Base-by-base conservation (phyloP, 148 eudicot species). In the Vaccinium darrowii region DNA sequence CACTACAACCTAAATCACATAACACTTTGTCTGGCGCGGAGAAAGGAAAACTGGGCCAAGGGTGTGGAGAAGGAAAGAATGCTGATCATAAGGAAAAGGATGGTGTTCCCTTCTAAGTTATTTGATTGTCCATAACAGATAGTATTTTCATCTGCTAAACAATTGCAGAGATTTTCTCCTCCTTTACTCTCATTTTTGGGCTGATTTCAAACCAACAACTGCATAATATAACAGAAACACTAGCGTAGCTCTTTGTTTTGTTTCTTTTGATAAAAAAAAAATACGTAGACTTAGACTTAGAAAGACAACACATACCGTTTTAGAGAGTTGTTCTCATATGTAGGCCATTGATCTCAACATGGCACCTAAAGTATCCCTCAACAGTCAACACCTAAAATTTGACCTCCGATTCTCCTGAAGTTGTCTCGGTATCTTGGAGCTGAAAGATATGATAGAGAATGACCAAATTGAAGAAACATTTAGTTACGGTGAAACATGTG, bases 331-430 rank as follows among this genome's bases (percentile, higher is more conserved):
- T 85, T 94, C 97, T 36, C 94, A 91, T 18, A 95, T 95, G 87
- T 95, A 95, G 58, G 95, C 94, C 97, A 95, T 95, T 69, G 98
- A 95, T 90, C 98, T 90, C 89, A 94, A 87, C 97, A 95, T 94
- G 84, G 98, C 98, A 88, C 94, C 95, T 84, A 95, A 84, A 4
- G 98, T 95, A 90, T 95, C 98, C 84, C 91, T 92, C 25, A 97
- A 95, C 1, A 30, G 33, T 30, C 33, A 30, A 30, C 53, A 95
- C 95, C 91, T 95, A 95, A 89, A 94, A 95, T 78, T 95, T 95
- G 67, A 95, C 94, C 83, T 94, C 98, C 67, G 97, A 94, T 83
- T 93, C 98, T 90, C 94, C 97, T n/a, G 92, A 85, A 84, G 88
- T 89, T 78, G 95, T 91, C 85, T 92, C 97, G 12, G 91, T 84